A percentile compares a stretch with the other conserved stretches of the same genome.
phyloP scores from a whole-genome alignment of 228 moss, liverwort and hornwort genomes.

The Sphagnum magellanicum region DNA sequence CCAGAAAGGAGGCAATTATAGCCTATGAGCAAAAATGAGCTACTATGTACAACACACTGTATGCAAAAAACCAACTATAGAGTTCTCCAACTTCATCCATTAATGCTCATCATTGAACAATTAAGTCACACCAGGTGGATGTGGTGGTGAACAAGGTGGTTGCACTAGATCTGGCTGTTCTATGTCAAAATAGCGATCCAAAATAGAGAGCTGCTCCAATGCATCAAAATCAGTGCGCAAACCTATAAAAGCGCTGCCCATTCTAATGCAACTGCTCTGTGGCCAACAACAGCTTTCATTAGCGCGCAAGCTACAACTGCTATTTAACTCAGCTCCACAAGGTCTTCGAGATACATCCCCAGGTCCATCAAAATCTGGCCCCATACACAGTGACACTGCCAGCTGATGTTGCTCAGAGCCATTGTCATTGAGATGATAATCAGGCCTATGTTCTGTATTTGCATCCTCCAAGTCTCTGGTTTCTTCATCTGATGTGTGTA shows the following conservation, averaged over 20 bases:
- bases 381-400: constrained; percentile 83
- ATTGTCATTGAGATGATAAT: constrained; percentile 16
- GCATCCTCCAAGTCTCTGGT: constrained; percentile 19
- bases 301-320: constrained; percentile 58
- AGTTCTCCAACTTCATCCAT: background rate
- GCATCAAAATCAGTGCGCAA: constrained; percentile 87
- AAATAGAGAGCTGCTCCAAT: constrained; percentile 81
- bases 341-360: constrained; percentile 60
- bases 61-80: too few species aligned
- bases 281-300: constrained; percentile 93
- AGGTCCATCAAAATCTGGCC: constrained; percentile 59
- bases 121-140: constrained; percentile 41
- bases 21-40: too few species aligned
- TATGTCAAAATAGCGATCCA: constrained; percentile 87
- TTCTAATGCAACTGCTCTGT: constrained; percentile 76
- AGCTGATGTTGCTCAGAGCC: constrained; percentile 44
- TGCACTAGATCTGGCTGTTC: constrained; percentile 35
- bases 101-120: background rate
- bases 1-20: too few species aligned
- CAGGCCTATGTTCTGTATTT: constrained; percentile 16
- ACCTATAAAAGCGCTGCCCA: constrained; percentile 95
- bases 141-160: constrained; percentile 21
- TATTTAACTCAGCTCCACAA: constrained; percentile 54
- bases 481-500: constrained; percentile 53
- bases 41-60: too few species aligned